Conservation (phyloP, 805 yeast genomes). For the Torulaspora quercuum region DNA sequence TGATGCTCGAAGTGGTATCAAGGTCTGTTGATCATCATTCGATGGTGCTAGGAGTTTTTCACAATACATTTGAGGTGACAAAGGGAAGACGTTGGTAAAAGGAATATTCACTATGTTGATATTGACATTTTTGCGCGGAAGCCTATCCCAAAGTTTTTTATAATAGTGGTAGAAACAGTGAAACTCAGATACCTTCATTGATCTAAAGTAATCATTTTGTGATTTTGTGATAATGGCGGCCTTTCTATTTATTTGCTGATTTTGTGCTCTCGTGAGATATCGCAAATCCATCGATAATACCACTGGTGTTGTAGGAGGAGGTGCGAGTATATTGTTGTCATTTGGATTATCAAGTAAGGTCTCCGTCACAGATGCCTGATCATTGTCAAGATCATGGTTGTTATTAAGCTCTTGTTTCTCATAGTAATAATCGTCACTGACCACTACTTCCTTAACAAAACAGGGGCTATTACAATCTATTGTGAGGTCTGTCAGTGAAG, state of each 20-base stretch:
- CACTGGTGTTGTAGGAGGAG: slow-evolving; percentile 37
- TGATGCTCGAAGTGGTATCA: slow-evolving; percentile 20
- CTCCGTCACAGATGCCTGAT: slow-evolving; percentile 24
- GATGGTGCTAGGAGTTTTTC: slow-evolving; percentile 18
- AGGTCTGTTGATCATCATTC: slow-evolving; percentile 31
- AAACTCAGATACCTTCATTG: slow-evolving; percentile 29
- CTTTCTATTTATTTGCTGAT: slow-evolving; percentile 13
- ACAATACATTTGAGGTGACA: slow-evolving; percentile 29
- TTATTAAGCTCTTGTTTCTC: slow-evolving; percentile 11
- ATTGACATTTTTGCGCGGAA: slow-evolving; percentile 31
- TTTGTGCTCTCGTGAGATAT: slow-evolving; percentile 23
- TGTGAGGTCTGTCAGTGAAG: slow-evolving; percentile 38
- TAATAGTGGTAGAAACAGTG: slow-evolving; percentile 33
- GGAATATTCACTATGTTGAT: slow-evolving; percentile 35
- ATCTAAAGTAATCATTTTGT: slow-evolving; percentile 27
- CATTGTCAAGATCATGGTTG: slow-evolving; percentile 13
- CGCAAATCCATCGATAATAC: slow-evolving; percentile 27
- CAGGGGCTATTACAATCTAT: slow-evolving; percentile 51
- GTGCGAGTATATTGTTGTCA: slow-evolving; percentile 22
- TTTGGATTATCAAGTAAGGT: slow-evolving; percentile 28
- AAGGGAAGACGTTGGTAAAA: slow-evolving; percentile 34
- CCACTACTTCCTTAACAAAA: slow-evolving; percentile 31
- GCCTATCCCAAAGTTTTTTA: slow-evolving; percentile 31
- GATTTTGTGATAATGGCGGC: slow-evolving; percentile 26
- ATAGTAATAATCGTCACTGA: slow-evolving; percentile 28